Percentiles rank a stretch among this genome's conserved stretches.
phyloP scores from a whole-genome alignment of 441 rosid species.

The Populus trichocarpa region DNA sequence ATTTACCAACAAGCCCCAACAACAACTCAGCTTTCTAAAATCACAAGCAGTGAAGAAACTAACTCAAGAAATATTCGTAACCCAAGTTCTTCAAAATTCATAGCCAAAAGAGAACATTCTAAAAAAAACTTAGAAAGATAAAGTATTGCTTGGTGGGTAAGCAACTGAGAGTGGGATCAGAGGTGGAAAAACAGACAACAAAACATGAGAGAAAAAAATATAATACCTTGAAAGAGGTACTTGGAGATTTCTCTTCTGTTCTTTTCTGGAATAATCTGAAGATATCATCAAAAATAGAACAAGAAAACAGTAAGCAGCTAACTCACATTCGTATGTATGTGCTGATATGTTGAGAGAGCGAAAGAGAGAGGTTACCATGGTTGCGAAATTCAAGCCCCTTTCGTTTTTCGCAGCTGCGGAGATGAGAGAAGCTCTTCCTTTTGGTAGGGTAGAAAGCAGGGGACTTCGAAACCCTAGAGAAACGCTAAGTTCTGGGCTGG shows the following conservation, averaged over 20 bases:
- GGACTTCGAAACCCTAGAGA: background rate
- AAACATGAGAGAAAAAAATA: background rate
- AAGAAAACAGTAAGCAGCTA: background rate
- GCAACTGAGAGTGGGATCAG: background rate
- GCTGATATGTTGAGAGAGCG: background rate
- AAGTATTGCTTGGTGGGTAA: background rate
- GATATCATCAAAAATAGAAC: background rate
- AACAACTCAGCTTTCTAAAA: background rate
- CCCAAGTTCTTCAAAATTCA: background rate
- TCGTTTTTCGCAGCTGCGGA: background rate
- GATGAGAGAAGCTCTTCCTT: background rate
- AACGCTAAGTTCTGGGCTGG: background rate
- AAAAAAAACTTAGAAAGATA: background rate
- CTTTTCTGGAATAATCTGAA: slow-evolving; percentile 5
- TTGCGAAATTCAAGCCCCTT: background rate
- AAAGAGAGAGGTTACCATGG: background rate
- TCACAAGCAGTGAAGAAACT: background rate
- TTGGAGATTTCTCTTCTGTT: slow-evolving; percentile 4
- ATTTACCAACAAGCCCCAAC: background rate
- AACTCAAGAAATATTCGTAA: background rate
- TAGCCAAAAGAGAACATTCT: background rate
- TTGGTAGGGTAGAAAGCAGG: background rate
- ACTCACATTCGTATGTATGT: background rate
- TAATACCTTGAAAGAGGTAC: background rate
- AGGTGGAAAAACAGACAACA: background rate